Percentiles rank a stretch among this genome's conserved stretches.
phyloP scores from a whole-genome alignment of 345 rosid species.

The Corymbia maculata region DNA sequence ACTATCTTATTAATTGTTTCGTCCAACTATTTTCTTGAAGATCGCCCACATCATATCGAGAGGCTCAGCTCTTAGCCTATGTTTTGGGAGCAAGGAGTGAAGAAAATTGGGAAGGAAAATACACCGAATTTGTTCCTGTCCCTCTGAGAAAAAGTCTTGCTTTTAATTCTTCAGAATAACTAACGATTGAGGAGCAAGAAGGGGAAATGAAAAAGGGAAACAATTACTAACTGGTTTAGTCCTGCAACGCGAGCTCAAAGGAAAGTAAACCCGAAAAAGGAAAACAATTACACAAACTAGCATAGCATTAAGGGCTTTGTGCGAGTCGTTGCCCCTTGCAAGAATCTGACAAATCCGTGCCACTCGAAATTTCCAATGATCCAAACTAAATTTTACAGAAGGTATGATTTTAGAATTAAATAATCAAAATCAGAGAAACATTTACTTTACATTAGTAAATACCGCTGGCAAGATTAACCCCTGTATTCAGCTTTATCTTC shows the following conservation, averaged over 20 bases:
- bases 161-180: background rate
- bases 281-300: background rate
- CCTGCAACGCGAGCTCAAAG: background rate
- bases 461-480: background rate
- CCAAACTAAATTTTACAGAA: background rate
- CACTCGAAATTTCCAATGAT: background rate
- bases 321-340: background rate
- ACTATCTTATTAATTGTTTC: background rate
- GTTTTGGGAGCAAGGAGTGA: background rate
- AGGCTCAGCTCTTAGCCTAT: background rate
- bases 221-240: background rate
- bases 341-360: background rate
- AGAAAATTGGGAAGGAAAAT: background rate
- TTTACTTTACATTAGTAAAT: slow-evolving; percentile 1
- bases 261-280: background rate
- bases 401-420: background rate
- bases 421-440: background rate
- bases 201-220: background rate
- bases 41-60: background rate
- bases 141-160: background rate
- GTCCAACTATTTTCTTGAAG: background rate
- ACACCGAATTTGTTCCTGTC: background rate
- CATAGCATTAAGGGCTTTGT: background rate
- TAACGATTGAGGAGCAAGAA: background rate
- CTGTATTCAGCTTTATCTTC: background rate